These are phyloP conservation scores for Rubus parviflorus DNA, from an alignment of 306 rosid species.

Conservation along the genomic window DNA sequence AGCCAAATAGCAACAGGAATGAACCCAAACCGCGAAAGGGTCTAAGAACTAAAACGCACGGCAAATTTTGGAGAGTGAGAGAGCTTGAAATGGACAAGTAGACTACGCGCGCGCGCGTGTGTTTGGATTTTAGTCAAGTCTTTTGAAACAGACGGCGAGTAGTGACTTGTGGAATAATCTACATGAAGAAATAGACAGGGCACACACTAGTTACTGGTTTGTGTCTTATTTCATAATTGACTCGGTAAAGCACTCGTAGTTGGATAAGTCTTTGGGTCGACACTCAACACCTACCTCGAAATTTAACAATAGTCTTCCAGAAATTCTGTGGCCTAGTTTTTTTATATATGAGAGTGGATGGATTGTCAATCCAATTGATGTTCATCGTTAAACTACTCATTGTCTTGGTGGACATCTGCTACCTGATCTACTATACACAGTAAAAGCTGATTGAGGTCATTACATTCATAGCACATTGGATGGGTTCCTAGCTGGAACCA, in stretches of 20 bases:
- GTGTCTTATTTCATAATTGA: not conserved
- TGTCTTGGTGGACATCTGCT: not conserved
- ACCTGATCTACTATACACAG: not conserved
- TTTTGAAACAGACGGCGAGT: not conserved
- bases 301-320: not conserved
- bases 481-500: not conserved
- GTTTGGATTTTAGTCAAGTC: constrained; percentile 1
- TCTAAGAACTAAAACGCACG: constrained; percentile 14
- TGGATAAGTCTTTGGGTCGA: not conserved
- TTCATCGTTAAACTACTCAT: not conserved
- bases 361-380: not conserved
- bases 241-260: not conserved
- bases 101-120: constrained; percentile 12
- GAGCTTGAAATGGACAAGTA: not conserved
- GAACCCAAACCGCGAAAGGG: constrained; percentile 3
- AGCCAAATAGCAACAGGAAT: not conserved
- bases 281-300: not conserved
- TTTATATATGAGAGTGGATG: not conserved
- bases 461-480: not conserved
- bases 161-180: not conserved
- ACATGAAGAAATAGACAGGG: not conserved
- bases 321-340: not conserved
- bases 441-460: not conserved
- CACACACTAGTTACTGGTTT: not conserved
- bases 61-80: not conserved